phyloP scores from a whole-genome alignment of 306 rosid genomes.

The Dryas alaskensis region DNA sequence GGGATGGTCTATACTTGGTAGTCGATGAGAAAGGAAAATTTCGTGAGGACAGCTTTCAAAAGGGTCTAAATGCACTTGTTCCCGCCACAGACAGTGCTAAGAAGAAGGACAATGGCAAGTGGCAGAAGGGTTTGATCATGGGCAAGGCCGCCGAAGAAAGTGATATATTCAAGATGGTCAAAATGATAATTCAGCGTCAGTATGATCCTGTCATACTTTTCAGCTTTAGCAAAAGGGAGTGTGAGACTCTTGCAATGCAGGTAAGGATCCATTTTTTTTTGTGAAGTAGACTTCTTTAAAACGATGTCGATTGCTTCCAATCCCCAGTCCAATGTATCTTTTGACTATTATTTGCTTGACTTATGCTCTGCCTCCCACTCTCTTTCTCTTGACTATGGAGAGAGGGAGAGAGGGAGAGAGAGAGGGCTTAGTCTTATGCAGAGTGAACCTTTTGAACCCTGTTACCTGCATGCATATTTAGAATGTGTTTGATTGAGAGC shows the following conservation, averaged over 20 bases:
- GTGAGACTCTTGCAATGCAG: conserved; percentile 97
- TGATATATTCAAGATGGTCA: conserved; percentile 94
- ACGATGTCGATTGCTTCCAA: background rate
- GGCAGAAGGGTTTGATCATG: conserved; percentile 66
- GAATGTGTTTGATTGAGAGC: too few species aligned
- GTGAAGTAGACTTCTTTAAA: background rate
- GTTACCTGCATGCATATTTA: background rate
- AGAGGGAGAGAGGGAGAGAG: too few species aligned
- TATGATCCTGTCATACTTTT: conserved; percentile 93
- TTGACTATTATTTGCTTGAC: background rate
- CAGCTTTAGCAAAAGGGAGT: conserved; percentile 97
- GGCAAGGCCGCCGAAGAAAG: conserved; percentile 73
- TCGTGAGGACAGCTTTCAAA: conserved; percentile 85
- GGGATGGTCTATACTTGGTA: conserved; percentile 78
- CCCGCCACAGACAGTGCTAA: conserved; percentile 54
- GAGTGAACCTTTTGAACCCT: background rate
- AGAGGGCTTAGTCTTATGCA: background rate
- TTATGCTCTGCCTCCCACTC: too few species aligned
- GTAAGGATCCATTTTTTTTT: conserved; percentile 32
- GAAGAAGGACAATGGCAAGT: conserved; percentile 63
- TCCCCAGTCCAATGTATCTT: background rate
- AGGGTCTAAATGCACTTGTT: conserved; percentile 69
- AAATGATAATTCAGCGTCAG: conserved; percentile 94
- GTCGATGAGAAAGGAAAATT: conserved; percentile 88
- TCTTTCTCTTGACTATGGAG: too few species aligned